Evolutionary conservation across 768 basidiomycete genomes (phyloP).

Genomic region (Naganishia randhawae): DNA sequence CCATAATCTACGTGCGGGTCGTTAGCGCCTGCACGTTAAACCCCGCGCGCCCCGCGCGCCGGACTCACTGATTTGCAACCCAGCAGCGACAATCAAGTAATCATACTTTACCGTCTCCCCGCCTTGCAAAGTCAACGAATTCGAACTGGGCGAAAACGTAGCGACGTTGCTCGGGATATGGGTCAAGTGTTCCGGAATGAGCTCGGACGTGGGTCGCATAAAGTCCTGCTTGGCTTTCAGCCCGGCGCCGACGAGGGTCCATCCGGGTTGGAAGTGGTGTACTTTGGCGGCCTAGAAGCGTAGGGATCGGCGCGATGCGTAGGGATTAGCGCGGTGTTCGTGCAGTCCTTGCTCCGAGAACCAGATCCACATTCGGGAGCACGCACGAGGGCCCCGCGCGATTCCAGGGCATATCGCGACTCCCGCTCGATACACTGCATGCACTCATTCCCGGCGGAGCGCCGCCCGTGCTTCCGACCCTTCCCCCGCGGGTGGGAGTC

Average conservation of each 20-base stretch:
- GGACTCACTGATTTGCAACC: conserved; percentile 65
- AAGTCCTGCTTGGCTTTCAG: conserved; percentile 64
- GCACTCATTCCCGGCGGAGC: too few relatives aligned
- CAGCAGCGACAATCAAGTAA: conserved; percentile 79
- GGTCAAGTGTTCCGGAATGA: conserved; percentile 71
- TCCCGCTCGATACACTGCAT: too few relatives aligned
- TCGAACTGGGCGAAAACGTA: conserved; percentile 69
- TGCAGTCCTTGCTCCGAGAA: not conserved
- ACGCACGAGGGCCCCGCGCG: too few relatives aligned
- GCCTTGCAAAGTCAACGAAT: conserved; percentile 66
- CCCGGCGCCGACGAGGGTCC: conserved; percentile 92
- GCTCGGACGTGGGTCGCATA: conserved; percentile 61
- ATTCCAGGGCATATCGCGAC: too few relatives aligned
- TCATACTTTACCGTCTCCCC: conserved; percentile 76
- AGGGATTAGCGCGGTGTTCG: not conserved
- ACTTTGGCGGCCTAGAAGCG: conserved; percentile 63
- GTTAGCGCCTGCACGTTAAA: conserved; percentile 18
- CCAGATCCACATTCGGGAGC: too few relatives aligned
- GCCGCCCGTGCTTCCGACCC: too few relatives aligned
- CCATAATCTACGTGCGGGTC: conserved; percentile 59
- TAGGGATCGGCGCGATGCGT: too few relatives aligned
- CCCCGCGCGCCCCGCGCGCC: not conserved
- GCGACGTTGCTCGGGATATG: conserved; percentile 69
- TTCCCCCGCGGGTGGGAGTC: too few relatives aligned
- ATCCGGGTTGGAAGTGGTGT: conserved; percentile 92